Evolutionary conservation across 148 eudicot species (phyloP).

Genomic region (Amaranthus hypochondriacus): DNA sequence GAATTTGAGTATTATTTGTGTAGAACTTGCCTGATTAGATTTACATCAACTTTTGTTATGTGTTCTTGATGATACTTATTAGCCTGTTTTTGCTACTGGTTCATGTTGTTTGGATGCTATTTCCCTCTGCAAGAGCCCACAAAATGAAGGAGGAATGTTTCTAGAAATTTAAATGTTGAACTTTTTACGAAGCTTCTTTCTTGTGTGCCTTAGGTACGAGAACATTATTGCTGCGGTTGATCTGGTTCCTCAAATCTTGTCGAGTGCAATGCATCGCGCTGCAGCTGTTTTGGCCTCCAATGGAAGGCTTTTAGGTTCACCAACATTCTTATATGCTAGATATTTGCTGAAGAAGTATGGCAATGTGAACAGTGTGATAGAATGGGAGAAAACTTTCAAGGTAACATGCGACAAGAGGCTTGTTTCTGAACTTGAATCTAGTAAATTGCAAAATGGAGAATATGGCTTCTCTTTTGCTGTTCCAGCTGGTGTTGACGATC

Average conservation of each 20-base stretch:
- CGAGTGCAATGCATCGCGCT: slow-evolving; percentile 73
- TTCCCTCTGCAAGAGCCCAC: too few species aligned
- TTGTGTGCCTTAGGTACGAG: slow-evolving; percentile 65
- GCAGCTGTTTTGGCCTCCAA: slow-evolving; percentile 57
- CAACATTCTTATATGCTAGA: slow-evolving; percentile 65
- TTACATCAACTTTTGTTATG: too few species aligned
- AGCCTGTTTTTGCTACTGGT: too few species aligned
- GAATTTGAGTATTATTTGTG: too few species aligned
- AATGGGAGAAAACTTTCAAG: slow-evolving; percentile 84
- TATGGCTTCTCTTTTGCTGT: slow-evolving; percentile 69
- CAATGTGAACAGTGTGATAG: slow-evolving; percentile 56
- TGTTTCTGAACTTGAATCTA: slow-evolving; percentile 81
- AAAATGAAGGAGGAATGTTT: too few species aligned
- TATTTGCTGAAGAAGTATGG: slow-evolving; percentile 69
- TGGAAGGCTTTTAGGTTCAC: slow-evolving; percentile 77
- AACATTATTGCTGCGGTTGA: slow-evolving; percentile 76
- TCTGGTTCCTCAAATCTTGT: slow-evolving; percentile 84
- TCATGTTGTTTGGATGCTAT: too few species aligned
- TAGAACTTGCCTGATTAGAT: too few species aligned
- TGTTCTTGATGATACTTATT: too few species aligned
- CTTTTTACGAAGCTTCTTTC: background rate
- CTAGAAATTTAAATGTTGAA: background rate
- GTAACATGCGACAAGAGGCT: slow-evolving; percentile 74
- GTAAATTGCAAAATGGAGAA: slow-evolving; percentile 73
- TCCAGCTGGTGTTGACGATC: slow-evolving; percentile 85